These are phyloP conservation scores for Tephrocybe sp. DNA, from an alignment of 768 basidiomycete species.

Conservation along the genomic window DNA sequence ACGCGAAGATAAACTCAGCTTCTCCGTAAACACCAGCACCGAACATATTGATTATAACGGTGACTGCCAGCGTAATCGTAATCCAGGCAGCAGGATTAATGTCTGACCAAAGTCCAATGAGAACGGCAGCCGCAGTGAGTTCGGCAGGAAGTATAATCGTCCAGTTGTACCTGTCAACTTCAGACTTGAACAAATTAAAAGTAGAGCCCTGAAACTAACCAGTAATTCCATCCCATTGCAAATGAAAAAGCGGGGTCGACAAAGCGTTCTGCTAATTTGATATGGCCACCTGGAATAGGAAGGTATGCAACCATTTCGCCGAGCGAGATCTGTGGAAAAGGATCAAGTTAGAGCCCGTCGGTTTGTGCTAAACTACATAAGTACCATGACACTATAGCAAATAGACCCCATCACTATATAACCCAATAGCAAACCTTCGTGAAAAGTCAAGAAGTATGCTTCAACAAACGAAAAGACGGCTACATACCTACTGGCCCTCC, in stretches of 20 bases:
- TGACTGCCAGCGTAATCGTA: constrained; percentile 70
- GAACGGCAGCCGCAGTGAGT: constrained; percentile 72
- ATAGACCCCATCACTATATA: constrained; percentile 66
- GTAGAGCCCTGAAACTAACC: constrained; percentile 23
- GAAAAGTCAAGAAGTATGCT: not conserved
- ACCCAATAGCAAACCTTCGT: constrained; percentile 63
- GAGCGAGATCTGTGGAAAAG: constrained; percentile 57
- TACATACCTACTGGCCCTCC: constrained; percentile 71
- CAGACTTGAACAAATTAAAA: too few species aligned
- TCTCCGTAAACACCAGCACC: constrained; percentile 84
- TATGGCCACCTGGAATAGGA: constrained; percentile 79
- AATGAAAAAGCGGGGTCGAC: constrained; percentile 74
- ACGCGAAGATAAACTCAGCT: constrained; percentile 86
- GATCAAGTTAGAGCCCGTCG: too few species aligned
- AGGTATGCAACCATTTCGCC: constrained; percentile 80
- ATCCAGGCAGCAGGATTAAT: constrained; percentile 79
- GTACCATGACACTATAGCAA: constrained; percentile 72
- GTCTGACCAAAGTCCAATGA: constrained; percentile 73
- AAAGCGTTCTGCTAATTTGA: constrained; percentile 80
- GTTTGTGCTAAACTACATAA: too few species aligned
- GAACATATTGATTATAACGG: constrained; percentile 71
- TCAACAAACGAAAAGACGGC: not conserved
- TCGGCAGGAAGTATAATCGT: constrained; percentile 72
- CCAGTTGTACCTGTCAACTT: constrained; percentile 56
- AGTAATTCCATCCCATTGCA: constrained; percentile 55